Base-by-base conservation (phyloP, 352 stramenopile genomes). In the Phytophthora citrophthora region DNA sequence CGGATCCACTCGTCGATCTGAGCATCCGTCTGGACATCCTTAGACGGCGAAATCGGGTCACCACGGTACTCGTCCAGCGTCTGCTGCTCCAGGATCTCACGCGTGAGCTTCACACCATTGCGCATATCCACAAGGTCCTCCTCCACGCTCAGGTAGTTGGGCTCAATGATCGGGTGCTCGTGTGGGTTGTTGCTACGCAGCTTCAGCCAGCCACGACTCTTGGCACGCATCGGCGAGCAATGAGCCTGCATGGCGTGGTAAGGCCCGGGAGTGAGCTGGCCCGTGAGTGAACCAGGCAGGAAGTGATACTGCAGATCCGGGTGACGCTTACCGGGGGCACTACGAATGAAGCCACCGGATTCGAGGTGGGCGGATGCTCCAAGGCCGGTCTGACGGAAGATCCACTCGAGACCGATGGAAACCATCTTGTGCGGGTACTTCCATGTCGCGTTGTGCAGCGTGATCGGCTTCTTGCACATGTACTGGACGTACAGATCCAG, bases 261-360 rank as follows among this genome's bases (percentile, higher is more conserved):
- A 16, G 59, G 67, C 65, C 29, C 76, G 31, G 32, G 65, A 7
- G 61, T 74, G 15, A 78, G 65, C 45, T 74, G 65, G 4, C 65
- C 70, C 15, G 71, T 69, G 26, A 97, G 68, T 4, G 87, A 88
- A 12, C 88, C 89, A 0, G 90, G 90, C n/a, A 97, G 66, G 61
- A 97, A 97, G 44, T 97, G 90, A 51, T 94, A 96, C 64, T 97
- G 90, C 20, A 97, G 34, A 56, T 97, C 90, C 11, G 90, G 90
- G n/a, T 94, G 82, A 29, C 76, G 74, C 72, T 96, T 88, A 26
- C 88, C 88, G 5, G 83, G 70, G 4, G 79, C 76, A 59, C 83
- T 89, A 40, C 50, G 68, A 20, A 66, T 73, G 29, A 97, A 97
- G 3, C 88, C 89, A 5, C 89, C 89, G 4, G 89, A 88, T 54